phyloP scores from a whole-genome alignment of 495 filamentous ascomycete species.

The Lasiosphaeris hirsuta region DNA sequence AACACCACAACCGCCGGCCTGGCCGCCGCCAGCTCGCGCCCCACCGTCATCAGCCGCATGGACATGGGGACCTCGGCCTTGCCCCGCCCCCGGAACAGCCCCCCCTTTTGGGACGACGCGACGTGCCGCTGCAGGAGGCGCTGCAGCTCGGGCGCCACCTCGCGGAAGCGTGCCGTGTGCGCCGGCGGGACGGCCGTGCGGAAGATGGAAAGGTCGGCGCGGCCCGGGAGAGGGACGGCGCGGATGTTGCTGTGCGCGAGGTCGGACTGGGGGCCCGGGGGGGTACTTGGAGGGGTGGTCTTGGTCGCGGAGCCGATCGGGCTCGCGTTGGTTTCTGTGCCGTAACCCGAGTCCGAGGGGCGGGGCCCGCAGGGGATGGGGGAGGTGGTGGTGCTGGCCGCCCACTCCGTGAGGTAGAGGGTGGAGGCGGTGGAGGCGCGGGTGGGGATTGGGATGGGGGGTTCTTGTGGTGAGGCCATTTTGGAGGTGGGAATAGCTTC shows the following conservation, averaged over 20 bases:
- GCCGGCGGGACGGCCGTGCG: not conserved
- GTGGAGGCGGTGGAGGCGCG: too few relatives aligned
- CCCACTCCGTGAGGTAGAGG: not conserved
- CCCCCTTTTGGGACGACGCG: not conserved
- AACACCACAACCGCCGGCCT: slow-evolving; percentile 15
- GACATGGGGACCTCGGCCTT: not conserved
- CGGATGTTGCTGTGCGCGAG: not conserved
- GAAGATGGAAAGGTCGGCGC: not conserved
- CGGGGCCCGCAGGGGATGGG: not conserved
- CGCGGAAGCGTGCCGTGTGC: not conserved
- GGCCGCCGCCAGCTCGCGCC: not conserved
- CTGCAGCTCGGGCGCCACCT: slow-evolving; percentile 7
- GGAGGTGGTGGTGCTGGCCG: not conserved
- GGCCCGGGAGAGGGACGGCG: not conserved
- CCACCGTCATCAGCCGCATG: slow-evolving; percentile 10
- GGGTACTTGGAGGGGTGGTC: not conserved
- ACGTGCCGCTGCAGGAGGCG: not conserved
- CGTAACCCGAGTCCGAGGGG: not conserved
- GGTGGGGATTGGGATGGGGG: too few relatives aligned
- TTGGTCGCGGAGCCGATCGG: too few relatives aligned
- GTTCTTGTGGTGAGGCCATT: too few relatives aligned
- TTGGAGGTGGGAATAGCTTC: too few relatives aligned
- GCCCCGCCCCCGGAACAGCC: not conserved
- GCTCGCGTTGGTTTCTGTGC: not conserved
- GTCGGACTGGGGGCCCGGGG: not conserved